Evolutionary conservation across 805 yeast genomes (phyloP), one percentile per base, ranked within the genome.

Genomic region (Candida quercuum): DNA sequence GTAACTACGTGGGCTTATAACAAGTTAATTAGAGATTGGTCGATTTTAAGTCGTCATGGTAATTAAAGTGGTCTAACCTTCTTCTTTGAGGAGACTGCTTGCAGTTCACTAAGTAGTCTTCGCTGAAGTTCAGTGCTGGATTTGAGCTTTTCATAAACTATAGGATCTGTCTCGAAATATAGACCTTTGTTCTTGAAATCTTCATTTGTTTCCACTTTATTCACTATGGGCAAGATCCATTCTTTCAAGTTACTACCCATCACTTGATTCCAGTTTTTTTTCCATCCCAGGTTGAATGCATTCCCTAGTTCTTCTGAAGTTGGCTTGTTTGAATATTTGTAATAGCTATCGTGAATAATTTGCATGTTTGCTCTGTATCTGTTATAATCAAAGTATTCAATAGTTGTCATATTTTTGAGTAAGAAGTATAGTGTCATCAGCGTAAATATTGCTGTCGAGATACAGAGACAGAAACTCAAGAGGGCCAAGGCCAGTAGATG

Each of bases 221-320:
- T 59, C 8, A 19, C 35, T 5, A 72, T 43, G 0, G 98, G 98
- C 1, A 88, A 54, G 7, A 81, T 33, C 96, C 96, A 88, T 42
- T 79, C 78, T 7, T 43, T 33, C 74, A 78, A 70, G 2, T 63
- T 57, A 2, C 57, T 42, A 0, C 99, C 99, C 94, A 91, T 82
- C 2, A 86, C 74, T 6, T 71, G 64, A 15, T 53, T 44, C 85
- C 88, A 80, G 56, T 93, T 93, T 6, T 58, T 54, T 23, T 32
- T 51, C 33, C 51, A 53, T 0, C 97, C 96, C 27, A 91, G 53
- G 59, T 89, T 86, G 59, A 79, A 93, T 4, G 86, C 65, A 57
- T 91, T 86, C 2, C 82, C 87, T 6, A 69, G 45, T 7, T 64
- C 57, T 35, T 62, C 54, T 11, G 76, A 59, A 32, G 52, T 61